Percentiles rank a stretch among this genome's conserved stretches.
Evolutionary conservation across 257 asterid species (phyloP).

Genomic region (Plantago ovata): DNA sequence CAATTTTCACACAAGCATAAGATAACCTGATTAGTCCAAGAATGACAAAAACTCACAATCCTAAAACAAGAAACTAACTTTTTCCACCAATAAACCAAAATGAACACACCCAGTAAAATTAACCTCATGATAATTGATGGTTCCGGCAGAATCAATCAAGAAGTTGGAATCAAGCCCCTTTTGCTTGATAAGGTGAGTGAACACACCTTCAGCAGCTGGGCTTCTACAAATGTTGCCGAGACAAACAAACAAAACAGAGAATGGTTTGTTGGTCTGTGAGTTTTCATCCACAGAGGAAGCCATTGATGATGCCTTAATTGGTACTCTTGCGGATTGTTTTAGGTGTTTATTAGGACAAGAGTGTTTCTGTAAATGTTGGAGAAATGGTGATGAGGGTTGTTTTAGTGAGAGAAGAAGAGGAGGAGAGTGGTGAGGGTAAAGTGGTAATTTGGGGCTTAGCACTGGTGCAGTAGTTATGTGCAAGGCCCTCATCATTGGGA

Average conservation of each 20-base stretch:
- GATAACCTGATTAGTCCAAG: slow-evolving; percentile 11
- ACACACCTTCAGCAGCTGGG: slow-evolving; percentile 98
- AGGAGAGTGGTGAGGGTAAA: slow-evolving; percentile 19
- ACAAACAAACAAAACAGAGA: slow-evolving; percentile 81
- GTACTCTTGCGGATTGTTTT: background rate
- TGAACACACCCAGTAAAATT: background rate
- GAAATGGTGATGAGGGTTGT: slow-evolving; percentile 31
- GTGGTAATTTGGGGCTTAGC: slow-evolving; percentile 23
- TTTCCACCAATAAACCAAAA: background rate
- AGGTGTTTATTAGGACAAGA: background rate
- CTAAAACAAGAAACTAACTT: background rate
- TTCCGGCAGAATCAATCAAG: slow-evolving; percentile 89
- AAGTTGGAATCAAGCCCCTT: slow-evolving; percentile 57
- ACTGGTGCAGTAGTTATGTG: background rate
- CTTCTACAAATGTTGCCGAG: slow-evolving; percentile 96
- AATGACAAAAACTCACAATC: background rate
- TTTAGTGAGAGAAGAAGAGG: slow-evolving; percentile 18
- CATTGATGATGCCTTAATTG: slow-evolving; percentile 53
- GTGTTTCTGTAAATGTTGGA: slow-evolving; percentile 9
- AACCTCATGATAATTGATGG: slow-evolving; percentile 86
- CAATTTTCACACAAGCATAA: slow-evolving; percentile 4
- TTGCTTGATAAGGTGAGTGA: slow-evolving; percentile 59
- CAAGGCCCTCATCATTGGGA: slow-evolving; percentile 52
- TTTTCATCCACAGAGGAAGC: slow-evolving; percentile 34
- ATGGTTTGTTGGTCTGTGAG: slow-evolving; percentile 39